These are phyloP conservation scores for Asclepias syriaca DNA, from an alignment of 257 asterid species.

Conservation along the genomic window DNA sequence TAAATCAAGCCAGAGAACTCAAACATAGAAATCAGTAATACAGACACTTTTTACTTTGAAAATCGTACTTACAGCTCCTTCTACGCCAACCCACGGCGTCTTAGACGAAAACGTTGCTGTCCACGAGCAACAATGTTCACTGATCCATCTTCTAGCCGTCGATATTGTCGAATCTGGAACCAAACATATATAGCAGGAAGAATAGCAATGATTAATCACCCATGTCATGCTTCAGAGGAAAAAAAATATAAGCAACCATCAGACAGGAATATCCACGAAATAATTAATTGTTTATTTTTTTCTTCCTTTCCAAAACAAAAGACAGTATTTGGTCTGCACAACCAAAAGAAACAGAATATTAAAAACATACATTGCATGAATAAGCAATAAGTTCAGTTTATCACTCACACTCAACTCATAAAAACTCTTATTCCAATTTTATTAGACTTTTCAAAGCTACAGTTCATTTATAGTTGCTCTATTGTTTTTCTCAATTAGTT, in stretches of 20 bases:
- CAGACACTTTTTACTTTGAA: conserved; percentile 12
- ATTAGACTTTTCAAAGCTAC: not conserved
- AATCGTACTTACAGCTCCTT: conserved; percentile 65
- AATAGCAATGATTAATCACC: conserved; percentile 7
- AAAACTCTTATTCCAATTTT: not conserved
- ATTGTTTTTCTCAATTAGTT: not conserved
- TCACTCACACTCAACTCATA: not conserved
- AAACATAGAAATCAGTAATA: conserved; percentile 3
- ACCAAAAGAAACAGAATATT: not conserved
- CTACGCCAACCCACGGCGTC: conserved; percentile 75
- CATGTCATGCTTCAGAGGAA: conserved; percentile 4
- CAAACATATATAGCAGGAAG: conserved; percentile 11
- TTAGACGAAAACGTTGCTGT: conserved; percentile 86
- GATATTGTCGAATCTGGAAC: conserved; percentile 79
- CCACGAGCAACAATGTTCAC: conserved; percentile 89
- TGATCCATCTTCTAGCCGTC: conserved; percentile 89
- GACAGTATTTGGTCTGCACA: not conserved
- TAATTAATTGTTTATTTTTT: not conserved
- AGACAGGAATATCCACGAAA: not conserved
- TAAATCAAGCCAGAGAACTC: conserved; percentile 12
- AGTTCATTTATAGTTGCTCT: not conserved
- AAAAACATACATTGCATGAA: not conserved
- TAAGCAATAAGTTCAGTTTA: not conserved
- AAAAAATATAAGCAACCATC: not conserved
- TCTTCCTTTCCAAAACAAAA: not conserved